phyloP scores from a whole-genome alignment of 1,139 yeast genomes.

The Suhomyces terraborum region DNA sequence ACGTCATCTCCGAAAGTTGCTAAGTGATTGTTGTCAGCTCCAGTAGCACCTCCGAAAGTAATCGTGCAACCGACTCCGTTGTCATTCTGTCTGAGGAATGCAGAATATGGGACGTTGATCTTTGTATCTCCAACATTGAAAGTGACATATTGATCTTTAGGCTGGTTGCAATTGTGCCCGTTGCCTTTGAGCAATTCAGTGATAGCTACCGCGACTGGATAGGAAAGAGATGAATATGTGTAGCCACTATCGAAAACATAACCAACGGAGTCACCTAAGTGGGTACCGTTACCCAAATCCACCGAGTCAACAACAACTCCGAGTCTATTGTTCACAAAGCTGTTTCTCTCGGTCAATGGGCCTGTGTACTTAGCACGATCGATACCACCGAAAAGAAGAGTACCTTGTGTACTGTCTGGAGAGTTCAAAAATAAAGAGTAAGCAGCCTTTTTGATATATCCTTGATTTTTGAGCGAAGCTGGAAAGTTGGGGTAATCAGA shows the following conservation, averaged over 20 bases:
- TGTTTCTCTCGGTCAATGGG: slow-evolving; percentile 14
- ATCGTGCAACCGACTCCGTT: too few species aligned
- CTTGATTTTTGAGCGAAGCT: slow-evolving; percentile 22
- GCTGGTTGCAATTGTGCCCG: slow-evolving; percentile 4
- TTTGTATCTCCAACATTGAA: slow-evolving; percentile 5
- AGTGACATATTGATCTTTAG: not conserved
- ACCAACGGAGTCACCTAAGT: too few species aligned
- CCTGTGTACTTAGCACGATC: slow-evolving; percentile 24
- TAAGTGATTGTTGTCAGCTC: too few species aligned
- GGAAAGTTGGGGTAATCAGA: slow-evolving; percentile 29
- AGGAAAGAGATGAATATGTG: too few species aligned
- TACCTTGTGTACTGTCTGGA: slow-evolving; percentile 16
- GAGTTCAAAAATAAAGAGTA: slow-evolving; percentile 26
- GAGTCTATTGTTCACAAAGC: slow-evolving; percentile 1
- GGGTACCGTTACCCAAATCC: not conserved
- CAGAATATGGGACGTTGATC: slow-evolving; percentile 7
- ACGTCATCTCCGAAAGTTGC: too few species aligned
- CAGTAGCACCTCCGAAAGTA: too few species aligned
- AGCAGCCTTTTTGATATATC: slow-evolving; percentile 22
- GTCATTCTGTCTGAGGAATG: too few species aligned
- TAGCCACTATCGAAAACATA: too few species aligned
- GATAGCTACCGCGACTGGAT: too few species aligned
- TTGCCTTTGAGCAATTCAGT: too few species aligned
- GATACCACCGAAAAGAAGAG: slow-evolving; percentile 24
- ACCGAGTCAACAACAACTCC: slow-evolving; percentile 3